phyloP scores from a whole-genome alignment of 192 early-diverging fungal species.

The Gigaspora rosea region DNA sequence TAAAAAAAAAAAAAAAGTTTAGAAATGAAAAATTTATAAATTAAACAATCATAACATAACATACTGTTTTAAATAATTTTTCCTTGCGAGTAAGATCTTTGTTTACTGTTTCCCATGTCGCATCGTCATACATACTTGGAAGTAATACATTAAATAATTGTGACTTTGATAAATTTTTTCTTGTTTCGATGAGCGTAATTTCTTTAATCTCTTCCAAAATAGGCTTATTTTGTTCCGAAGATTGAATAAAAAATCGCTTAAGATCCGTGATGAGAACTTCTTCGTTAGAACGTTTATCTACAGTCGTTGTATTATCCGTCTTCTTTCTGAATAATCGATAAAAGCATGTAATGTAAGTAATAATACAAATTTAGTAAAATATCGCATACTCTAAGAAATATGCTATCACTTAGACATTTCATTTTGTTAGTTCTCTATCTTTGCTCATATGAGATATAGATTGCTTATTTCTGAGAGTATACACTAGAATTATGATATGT shows the following conservation, averaged over 20 bases:
- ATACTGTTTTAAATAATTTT: slow-evolving; percentile 50
- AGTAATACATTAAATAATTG: slow-evolving; percentile 73
- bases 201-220: slow-evolving; percentile 72
- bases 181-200: slow-evolving; percentile 82
- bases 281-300: slow-evolving; percentile 39
- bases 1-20: background rate
- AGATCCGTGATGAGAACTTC: slow-evolving; percentile 56
- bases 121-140: slow-evolving; percentile 60
- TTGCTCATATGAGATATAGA: too few species aligned
- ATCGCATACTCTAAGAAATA: background rate
- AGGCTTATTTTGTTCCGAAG: slow-evolving; percentile 33
- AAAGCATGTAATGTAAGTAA: background rate
- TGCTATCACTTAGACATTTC: too few species aligned
- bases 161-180: slow-evolving; percentile 76
- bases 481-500: background rate
- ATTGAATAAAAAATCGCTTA: slow-evolving; percentile 48
- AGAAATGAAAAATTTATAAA: slow-evolving; percentile 4
- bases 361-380: background rate
- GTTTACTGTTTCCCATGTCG: slow-evolving; percentile 40
- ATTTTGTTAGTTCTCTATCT: too few species aligned
- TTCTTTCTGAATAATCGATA: slow-evolving; percentile 26
- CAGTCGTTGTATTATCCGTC: slow-evolving; percentile 6
- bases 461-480: too few species aligned
- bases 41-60: background rate
- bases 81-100: slow-evolving; percentile 41